phyloP scores from a whole-genome alignment of 768 basidiomycete genomes.

The Rhizopogon rudus region DNA sequence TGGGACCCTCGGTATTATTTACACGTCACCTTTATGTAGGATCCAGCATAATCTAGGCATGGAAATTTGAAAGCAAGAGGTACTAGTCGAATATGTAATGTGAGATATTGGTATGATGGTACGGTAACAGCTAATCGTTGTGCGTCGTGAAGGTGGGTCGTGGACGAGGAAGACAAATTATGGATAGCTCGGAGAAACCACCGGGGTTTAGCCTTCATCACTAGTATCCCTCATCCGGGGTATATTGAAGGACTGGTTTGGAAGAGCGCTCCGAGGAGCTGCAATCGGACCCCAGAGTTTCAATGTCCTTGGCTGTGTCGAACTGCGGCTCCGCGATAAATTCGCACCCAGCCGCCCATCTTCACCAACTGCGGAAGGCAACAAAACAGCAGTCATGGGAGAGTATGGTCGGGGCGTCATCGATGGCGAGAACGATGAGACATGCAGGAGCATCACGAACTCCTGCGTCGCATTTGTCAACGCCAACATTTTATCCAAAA shows the following conservation, averaged over 20 bases:
- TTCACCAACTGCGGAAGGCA: conserved; percentile 24
- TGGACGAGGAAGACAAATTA: neutral
- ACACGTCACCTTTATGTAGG: neutral
- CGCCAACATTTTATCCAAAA: conserved; percentile 68
- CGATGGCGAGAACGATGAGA: conserved; percentile 72
- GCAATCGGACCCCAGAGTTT: conserved; percentile 29
- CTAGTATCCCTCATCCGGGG: conserved; percentile 19
- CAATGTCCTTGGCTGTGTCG: conserved; percentile 39
- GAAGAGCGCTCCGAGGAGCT: conserved; percentile 48
- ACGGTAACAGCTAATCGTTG: neutral
- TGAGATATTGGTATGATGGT: conserved; percentile 2
- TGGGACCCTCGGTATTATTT: neutral
- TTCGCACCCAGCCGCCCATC: conserved; percentile 48
- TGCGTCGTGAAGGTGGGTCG: neutral
- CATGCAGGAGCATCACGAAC: conserved; percentile 80
- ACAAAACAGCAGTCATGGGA: conserved; percentile 39
- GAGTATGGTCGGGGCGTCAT: conserved; percentile 54
- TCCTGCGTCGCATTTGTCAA: conserved; percentile 84
- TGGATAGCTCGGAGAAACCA: conserved; percentile 4
- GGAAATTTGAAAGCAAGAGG: neutral
- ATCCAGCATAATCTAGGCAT: conserved; percentile 1
- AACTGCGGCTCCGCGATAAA: conserved; percentile 57
- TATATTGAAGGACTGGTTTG: conserved; percentile 43
- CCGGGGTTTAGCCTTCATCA: conserved; percentile 28
- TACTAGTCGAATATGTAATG: conserved; percentile 3